Percentiles rank a stretch among this genome's conserved stretches.
These are phyloP conservation scores for Ploettnerulaceae sp. DNA, from an alignment of 2,329 filamentous ascomycete species.

Conservation along the genomic window DNA sequence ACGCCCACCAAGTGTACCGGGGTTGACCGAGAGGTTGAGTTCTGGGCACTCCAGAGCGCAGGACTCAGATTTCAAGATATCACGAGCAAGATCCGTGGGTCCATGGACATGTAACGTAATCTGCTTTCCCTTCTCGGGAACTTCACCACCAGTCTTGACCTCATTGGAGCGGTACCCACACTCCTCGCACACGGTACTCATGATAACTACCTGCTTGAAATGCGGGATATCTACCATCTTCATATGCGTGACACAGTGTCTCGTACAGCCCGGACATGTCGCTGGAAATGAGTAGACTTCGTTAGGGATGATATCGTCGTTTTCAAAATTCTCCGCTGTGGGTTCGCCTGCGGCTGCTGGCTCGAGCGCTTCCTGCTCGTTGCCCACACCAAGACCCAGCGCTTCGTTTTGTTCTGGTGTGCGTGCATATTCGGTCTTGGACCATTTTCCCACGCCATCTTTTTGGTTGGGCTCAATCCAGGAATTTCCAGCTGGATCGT, in stretches of 20 bases:
- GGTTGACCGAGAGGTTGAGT: constrained; percentile 80
- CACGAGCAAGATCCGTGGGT: constrained; percentile 72
- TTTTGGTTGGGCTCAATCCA: constrained; percentile 88
- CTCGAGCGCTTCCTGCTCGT: constrained; percentile 49
- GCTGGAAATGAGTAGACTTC: constrained; percentile 92
- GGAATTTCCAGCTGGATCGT: constrained; percentile 92
- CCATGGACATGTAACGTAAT: constrained; percentile 72
- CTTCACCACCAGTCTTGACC: constrained; percentile 92
- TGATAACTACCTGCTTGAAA: constrained; percentile 95
- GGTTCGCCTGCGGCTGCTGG: constrained; percentile 41
- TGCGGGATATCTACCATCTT: constrained; percentile 98
- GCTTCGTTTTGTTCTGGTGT: constrained; percentile 81
- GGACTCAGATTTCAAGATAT: constrained; percentile 94
- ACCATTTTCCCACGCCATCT: constrained; percentile 80
- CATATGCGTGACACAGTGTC: constrained; percentile 87
- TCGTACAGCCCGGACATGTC: constrained; percentile 85
- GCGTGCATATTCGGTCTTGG: constrained; percentile 76
- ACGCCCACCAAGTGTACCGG: constrained; percentile 87
- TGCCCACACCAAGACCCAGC: constrained; percentile 68
- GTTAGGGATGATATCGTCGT: constrained; percentile 84
- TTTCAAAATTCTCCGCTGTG: constrained; percentile 38
- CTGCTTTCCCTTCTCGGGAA: constrained; percentile 78
- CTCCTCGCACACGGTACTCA: constrained; percentile 86
- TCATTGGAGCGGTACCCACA: constrained; percentile 96
- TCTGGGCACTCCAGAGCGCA: constrained; percentile 85